Base-by-base conservation (phyloP, 306 rosid genomes). In the Corylus heterophylla region DNA sequence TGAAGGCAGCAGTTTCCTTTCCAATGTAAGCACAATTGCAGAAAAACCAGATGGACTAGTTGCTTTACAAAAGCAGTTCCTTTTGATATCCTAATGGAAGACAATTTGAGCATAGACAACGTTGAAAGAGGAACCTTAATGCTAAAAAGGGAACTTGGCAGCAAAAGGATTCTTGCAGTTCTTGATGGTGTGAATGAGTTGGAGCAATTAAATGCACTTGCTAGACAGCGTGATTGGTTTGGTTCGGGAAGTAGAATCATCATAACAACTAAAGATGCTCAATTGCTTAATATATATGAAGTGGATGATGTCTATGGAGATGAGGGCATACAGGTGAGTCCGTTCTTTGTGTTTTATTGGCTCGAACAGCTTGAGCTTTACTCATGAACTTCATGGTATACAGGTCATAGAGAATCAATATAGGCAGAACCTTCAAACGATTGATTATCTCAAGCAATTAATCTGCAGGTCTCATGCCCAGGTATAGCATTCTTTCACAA, bases 241-340 rank as follows among this genome's bases (percentile, higher is more conserved):
- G 82, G 82, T 31, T 8, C 20, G 14, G 72, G 78, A 72, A 79
- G 77, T 63, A 73, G 73, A 44, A 73, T 79, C 68, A 73, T 79
- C 68, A 63, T 79, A 50, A 79, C 83, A 2, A 61, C 68, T 2
- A 79, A 31, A 25, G 11, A 63, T 4, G 44, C 50, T 3, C 29
- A 17, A 0, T 55, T 63, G 66, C 73, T 79, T 2, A 66, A 79
- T 31, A 2, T 20, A 7, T 17, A 63, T 13, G 74, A 63, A 20
- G 83, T 62, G 4, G 83, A 73, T 63, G 31, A 78, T 78, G 71
- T 71, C 12, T 71, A 78, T 71, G 82, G 82, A 29, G 27, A 5
- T 6, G 58, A 56, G 49, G 82, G 82, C 63, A 78, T 58, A 44
- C 16, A n/a, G 71, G 76, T 78, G 29, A 54, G 20, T 0, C 25